phyloP scores from a whole-genome alignment of 2,329 filamentous ascomycete species.

The Penicillium sp. region DNA sequence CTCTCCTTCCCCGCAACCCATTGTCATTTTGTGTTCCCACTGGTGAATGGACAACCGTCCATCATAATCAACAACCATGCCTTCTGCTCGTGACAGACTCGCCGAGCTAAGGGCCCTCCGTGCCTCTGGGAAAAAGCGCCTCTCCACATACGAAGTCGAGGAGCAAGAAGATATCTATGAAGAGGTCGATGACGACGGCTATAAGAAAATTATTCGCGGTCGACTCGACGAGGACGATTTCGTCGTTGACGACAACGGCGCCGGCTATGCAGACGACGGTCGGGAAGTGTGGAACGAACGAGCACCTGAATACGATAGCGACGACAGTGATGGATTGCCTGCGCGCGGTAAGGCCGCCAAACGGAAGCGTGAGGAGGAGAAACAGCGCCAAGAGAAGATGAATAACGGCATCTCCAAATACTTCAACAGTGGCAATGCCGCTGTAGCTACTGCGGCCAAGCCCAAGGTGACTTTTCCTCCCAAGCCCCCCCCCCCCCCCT shows the following conservation, averaged over 20 bases:
- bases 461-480: slow-evolving; percentile 63
- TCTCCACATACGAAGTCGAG: slow-evolving; percentile 82
- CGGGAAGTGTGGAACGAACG: slow-evolving; percentile 87
- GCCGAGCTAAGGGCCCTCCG: slow-evolving; percentile 83
- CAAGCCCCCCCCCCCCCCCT: not conserved
- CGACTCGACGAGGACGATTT: slow-evolving; percentile 95
- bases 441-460: slow-evolving; percentile 63
- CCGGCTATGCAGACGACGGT: slow-evolving; percentile 94
- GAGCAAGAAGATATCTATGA: slow-evolving; percentile 87
- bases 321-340: slow-evolving; percentile 71
- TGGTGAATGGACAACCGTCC: slow-evolving; percentile 16
- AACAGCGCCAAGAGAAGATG: slow-evolving; percentile 79
- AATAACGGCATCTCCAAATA: slow-evolving; percentile 93
- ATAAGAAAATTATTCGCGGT: slow-evolving; percentile 91
- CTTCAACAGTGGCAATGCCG: slow-evolving; percentile 72
- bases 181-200: slow-evolving; percentile 93
- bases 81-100: slow-evolving; percentile 35
- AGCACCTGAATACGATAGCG: slow-evolving; percentile 54
- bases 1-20: slow-evolving; percentile 22
- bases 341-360: slow-evolving; percentile 67
- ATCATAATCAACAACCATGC: slow-evolving; percentile 26
- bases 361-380: slow-evolving; percentile 82
- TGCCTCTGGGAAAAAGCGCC: slow-evolving; percentile 85
- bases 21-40: slow-evolving; percentile 8
- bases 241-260: slow-evolving; percentile 96